A percentile compares a stretch with the other conserved stretches of the same genome.
Conservation (phyloP, 2,329 filamentous ascomycete species). For the Fusarium nanum region DNA sequence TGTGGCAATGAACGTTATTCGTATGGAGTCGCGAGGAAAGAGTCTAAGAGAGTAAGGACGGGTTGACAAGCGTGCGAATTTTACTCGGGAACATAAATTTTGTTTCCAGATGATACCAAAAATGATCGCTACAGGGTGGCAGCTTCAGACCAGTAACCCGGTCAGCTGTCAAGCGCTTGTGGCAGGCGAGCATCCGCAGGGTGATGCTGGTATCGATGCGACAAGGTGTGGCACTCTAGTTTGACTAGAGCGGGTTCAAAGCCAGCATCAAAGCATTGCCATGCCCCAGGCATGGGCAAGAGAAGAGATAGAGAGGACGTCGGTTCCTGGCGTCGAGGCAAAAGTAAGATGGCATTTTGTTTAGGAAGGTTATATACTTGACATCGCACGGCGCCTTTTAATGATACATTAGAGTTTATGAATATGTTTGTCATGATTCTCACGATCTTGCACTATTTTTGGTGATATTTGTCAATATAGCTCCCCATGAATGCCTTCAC, state of each 20-base stretch:
- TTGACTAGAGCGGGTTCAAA: slow-evolving; percentile 7
- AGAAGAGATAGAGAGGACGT: slow-evolving; percentile 33
- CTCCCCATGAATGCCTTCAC: background rate
- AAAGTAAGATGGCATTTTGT: slow-evolving; percentile 38
- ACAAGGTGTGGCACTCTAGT: slow-evolving; percentile 8
- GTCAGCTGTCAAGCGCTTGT: slow-evolving; percentile 17
- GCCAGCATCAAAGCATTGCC: slow-evolving; percentile 8
- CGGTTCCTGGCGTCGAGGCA: slow-evolving; percentile 33
- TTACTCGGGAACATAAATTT: slow-evolving; percentile 37
- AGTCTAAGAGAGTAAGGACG: slow-evolving; percentile 18
- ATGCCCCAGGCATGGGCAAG: slow-evolving; percentile 9
- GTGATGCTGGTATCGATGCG: slow-evolving; percentile 18
- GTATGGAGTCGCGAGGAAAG: slow-evolving; percentile 14
- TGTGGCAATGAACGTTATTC: slow-evolving; percentile 25
- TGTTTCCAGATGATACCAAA: slow-evolving; percentile 45
- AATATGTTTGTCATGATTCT: slow-evolving; percentile 11
- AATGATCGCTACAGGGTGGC: slow-evolving; percentile 22
- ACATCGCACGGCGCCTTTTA: slow-evolving; percentile 32
- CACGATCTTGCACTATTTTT: background rate
- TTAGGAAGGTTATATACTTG: slow-evolving; percentile 41
- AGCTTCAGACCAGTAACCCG: slow-evolving; percentile 22
- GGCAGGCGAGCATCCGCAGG: slow-evolving; percentile 24
- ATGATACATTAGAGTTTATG: slow-evolving; percentile 38
- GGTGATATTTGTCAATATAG: background rate
- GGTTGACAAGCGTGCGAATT: slow-evolving; percentile 37